Evolutionary conservation across 1,139 yeast species (phyloP).

Genomic region (Yamadazyma aaseri): DNA sequence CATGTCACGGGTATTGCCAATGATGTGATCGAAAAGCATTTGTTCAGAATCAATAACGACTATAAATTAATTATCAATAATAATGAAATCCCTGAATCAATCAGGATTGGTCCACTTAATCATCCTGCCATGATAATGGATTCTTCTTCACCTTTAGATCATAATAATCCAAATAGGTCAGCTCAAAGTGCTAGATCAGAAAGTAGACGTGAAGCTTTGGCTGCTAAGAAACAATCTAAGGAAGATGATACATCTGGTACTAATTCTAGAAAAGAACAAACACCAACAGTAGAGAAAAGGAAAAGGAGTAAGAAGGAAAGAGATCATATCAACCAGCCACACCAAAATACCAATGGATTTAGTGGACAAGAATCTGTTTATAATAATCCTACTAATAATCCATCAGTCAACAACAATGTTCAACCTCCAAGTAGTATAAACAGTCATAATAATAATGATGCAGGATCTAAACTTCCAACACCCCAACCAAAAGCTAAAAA

Average conservation of each 20-base stretch:
- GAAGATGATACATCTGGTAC: slow-evolving; percentile 28
- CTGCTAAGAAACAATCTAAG: slow-evolving; percentile 70
- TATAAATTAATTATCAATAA: slow-evolving; percentile 67
- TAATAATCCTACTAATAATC: neutral
- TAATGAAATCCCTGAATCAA: slow-evolving; percentile 70
- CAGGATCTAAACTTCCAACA: slow-evolving; percentile 18
- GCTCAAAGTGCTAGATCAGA: slow-evolving; percentile 76
- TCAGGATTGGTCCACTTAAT: slow-evolving; percentile 69
- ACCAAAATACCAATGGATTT: neutral
- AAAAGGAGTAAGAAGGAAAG: slow-evolving; percentile 25
- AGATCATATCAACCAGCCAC: slow-evolving; percentile 1
- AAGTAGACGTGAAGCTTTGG: slow-evolving; percentile 86
- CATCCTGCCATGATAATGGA: slow-evolving; percentile 86
- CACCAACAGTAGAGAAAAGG: slow-evolving; percentile 22
- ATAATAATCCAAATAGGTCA: slow-evolving; percentile 40
- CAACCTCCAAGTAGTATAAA: too few species aligned
- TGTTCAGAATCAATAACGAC: slow-evolving; percentile 75
- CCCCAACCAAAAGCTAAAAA: slow-evolving; percentile 26
- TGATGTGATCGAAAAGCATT: slow-evolving; percentile 69
- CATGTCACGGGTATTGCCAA: slow-evolving; percentile 93
- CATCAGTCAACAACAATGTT: slow-evolving; percentile 1
- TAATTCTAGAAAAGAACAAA: slow-evolving; percentile 10
- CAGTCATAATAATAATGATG: too few species aligned
- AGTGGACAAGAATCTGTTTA: neutral
- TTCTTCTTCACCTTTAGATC: slow-evolving; percentile 40